Evolutionary conservation across 73 alveolate species (phyloP).

Genomic region (Blepharisma japonicum): DNA sequence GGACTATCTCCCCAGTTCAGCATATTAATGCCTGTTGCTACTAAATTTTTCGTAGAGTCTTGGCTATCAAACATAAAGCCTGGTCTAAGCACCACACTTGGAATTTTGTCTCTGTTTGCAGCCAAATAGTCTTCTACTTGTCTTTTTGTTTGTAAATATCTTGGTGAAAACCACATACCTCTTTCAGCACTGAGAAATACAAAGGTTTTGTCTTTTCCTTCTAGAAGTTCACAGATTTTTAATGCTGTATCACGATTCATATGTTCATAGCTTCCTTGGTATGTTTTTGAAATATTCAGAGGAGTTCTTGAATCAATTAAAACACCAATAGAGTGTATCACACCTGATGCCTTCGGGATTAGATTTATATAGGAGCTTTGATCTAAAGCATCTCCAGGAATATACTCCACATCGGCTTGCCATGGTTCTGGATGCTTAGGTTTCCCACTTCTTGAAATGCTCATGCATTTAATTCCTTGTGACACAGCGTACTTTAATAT

Average conservation of each 20-base stretch:
- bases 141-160: conserved; percentile 19
- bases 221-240: not conserved
- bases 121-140: conserved; percentile 22
- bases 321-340: conserved; percentile 27
- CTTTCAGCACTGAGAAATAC: conserved; percentile 26
- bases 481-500: conserved; percentile 27
- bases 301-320: conserved; percentile 5
- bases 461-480: not conserved
- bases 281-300: not conserved
- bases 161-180: conserved; percentile 25
- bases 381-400: conserved; percentile 19
- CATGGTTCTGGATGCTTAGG: conserved; percentile 18
- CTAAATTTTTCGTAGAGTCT: not conserved
- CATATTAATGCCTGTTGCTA: conserved; percentile 9
- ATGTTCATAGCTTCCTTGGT: conserved; percentile 18
- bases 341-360: conserved; percentile 17
- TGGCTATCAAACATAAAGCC: conserved; percentile 25
- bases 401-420: conserved; percentile 2
- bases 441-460: conserved; percentile 29
- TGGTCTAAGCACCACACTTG: not conserved
- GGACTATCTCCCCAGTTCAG: not conserved
- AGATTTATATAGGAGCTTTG: conserved; percentile 18
- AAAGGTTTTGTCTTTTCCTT: conserved; percentile 9
- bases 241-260: conserved; percentile 28
- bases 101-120: not conserved